phyloP scores from a whole-genome alignment of 768 basidiomycete species.

The Rhodotorula toruloides region DNA sequence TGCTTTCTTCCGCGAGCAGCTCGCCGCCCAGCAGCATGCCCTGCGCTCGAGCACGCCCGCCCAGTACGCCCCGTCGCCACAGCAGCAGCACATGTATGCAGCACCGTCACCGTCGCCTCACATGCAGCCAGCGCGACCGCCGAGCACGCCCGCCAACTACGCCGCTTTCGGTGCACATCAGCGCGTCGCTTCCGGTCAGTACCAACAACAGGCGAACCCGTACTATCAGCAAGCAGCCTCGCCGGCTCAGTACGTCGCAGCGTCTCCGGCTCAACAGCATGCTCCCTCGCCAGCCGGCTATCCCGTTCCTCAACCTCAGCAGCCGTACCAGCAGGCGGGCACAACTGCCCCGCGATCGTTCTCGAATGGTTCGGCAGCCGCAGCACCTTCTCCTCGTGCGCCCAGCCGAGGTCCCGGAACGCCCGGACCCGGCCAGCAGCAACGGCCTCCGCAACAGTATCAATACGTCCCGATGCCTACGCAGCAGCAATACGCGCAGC shows the following conservation, averaged over 20 bases:
- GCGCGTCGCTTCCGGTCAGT: background rate
- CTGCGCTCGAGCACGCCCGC: conserved; percentile 16
- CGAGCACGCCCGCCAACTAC: background rate
- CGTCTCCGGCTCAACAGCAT: background rate
- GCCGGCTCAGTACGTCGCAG: conserved; percentile 6
- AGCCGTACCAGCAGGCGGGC: background rate
- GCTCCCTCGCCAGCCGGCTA: conserved; percentile 7
- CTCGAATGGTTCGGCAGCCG: background rate
- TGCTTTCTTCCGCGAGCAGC: conserved; percentile 33
- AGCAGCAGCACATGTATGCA: conserved; percentile 2
- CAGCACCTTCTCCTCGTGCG: background rate
- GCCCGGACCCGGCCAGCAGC: no score
- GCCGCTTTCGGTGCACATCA: background rate
- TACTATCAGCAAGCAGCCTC: background rate
- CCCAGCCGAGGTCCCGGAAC: background rate
- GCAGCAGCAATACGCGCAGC: conserved; percentile 1
- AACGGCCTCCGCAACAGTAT: background rate
- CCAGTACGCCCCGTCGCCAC: background rate
- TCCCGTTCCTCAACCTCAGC: background rate
- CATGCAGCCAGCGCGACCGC: background rate
- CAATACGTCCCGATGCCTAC: no score
- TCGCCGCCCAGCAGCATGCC: conserved; percentile 20
- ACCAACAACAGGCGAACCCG: background rate
- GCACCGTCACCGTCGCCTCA: background rate
- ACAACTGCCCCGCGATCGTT: background rate